These are phyloP conservation scores for Pleodorina starrii DNA, from an alignment of 139 green algal genomes.

Conservation along the genomic window DNA sequence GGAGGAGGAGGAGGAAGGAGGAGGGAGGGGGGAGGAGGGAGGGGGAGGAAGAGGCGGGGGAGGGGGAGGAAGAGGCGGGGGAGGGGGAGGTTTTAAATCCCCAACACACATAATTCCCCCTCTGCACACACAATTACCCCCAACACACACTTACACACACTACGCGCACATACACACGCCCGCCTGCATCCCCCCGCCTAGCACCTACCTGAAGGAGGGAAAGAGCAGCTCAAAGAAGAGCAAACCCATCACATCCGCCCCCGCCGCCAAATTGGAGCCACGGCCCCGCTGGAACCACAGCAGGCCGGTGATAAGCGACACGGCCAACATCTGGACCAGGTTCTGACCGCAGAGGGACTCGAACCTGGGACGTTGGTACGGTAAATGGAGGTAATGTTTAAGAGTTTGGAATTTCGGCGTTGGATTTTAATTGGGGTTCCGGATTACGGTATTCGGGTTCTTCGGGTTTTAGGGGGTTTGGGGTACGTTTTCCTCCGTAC, in stretches of 20 bases:
- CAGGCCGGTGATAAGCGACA: constrained; percentile 61
- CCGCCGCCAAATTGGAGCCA: constrained; percentile 42
- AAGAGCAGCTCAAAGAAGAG: constrained; percentile 78
- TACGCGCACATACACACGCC: neutral
- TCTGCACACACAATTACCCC: neutral
- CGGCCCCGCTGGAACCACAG: constrained; percentile 70
- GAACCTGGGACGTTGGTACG: constrained; percentile 65
- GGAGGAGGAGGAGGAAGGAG: neutral
- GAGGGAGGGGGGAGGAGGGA: neutral
- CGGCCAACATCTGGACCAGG: constrained; percentile 48
- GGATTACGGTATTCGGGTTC: no score
- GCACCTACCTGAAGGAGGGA: constrained; percentile 59
- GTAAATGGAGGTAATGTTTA: no score
- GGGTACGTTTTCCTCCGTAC: no score
- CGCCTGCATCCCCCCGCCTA: no score
- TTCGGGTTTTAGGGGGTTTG: no score
- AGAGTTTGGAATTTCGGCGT: no score
- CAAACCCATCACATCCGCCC: constrained; percentile 65
- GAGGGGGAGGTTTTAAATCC: neutral
- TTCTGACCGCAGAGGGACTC: constrained; percentile 66
- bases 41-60: neutral
- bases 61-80: neutral
- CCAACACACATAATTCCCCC: neutral
- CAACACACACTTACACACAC: neutral
- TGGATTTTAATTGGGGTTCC: no score